Percentiles rank a stretch among this genome's conserved stretches.
phyloP scores from a whole-genome alignment of 768 basidiomycete species.

The Naganishia onofrii region DNA sequence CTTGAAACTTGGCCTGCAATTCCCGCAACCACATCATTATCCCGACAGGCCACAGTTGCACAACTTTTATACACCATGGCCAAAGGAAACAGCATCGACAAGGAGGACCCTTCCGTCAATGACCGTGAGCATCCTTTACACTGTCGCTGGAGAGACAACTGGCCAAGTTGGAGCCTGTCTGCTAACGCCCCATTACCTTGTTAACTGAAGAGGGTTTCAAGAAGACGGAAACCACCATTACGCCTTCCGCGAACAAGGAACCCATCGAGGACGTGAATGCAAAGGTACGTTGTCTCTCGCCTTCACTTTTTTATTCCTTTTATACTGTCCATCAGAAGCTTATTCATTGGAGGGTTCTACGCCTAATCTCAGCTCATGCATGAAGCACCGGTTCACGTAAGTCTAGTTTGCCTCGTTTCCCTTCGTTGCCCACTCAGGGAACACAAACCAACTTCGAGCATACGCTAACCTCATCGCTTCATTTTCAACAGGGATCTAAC shows the following conservation, averaged over 20 bases:
- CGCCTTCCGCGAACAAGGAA: conserved; percentile 30
- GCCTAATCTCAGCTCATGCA: conserved; percentile 8
- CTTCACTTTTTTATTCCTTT: no score
- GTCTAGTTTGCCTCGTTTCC: background rate
- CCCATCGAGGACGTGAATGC: conserved; percentile 16
- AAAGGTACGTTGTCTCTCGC: background rate
- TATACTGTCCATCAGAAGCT: background rate
- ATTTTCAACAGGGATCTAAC: conserved; percentile 11
- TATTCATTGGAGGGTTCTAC: background rate
- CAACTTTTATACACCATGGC: conserved; percentile 12
- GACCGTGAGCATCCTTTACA: conserved; percentile 15
- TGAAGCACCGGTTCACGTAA: conserved; percentile 27
- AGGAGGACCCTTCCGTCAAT: conserved; percentile 20
- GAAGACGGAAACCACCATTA: conserved; percentile 27
- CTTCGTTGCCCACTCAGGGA: no score
- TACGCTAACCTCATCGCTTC: background rate
- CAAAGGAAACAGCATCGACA: conserved; percentile 25
- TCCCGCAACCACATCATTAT: background rate
- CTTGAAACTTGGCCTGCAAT: no score
- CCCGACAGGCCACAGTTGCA: background rate
- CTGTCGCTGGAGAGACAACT: background rate
- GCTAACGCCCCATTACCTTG: background rate
- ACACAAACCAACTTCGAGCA: no score
- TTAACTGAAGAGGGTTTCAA: conserved; percentile 26
- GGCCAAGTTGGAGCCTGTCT: background rate